A percentile compares a stretch with the other conserved stretches of the same genome.
Evolutionary conservation across 345 rosid species (phyloP).

Genomic region (Rhodamnia argentea): DNA sequence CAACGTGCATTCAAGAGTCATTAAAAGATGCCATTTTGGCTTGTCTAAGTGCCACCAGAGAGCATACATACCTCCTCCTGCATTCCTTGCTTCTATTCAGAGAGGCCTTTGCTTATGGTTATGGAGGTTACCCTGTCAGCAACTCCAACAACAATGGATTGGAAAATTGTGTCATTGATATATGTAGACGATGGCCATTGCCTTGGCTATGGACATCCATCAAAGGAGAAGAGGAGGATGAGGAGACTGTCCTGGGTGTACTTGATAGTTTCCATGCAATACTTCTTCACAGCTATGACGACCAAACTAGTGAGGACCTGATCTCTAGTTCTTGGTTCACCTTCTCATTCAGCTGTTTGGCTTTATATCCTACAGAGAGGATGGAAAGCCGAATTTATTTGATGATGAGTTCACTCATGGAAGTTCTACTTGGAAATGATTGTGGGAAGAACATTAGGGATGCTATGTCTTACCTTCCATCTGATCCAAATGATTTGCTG

Average conservation of each 20-base stretch:
- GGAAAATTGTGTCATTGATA: slow-evolving; percentile 32
- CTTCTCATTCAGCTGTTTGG: slow-evolving; percentile 69
- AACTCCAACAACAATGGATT: slow-evolving; percentile 21
- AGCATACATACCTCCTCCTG: slow-evolving; percentile 45
- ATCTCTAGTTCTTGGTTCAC: slow-evolving; percentile 78
- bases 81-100: slow-evolving; percentile 62
- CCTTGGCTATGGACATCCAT: slow-evolving; percentile 54
- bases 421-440: slow-evolving; percentile 47
- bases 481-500: slow-evolving; percentile 76
- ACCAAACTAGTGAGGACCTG: slow-evolving; percentile 26
- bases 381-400: slow-evolving; percentile 62
- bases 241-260: slow-evolving; percentile 59
- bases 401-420: slow-evolving; percentile 70
- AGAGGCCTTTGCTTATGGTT: slow-evolving; percentile 44
- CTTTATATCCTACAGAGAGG: slow-evolving; percentile 54
- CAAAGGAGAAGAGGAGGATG: slow-evolving; percentile 52
- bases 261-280: slow-evolving; percentile 58
- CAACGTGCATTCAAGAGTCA: too few relatives aligned
- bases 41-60: slow-evolving; percentile 39
- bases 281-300: slow-evolving; percentile 41
- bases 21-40: slow-evolving; percentile 60
- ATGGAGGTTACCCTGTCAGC: slow-evolving; percentile 15
- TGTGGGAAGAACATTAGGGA: slow-evolving; percentile 51
- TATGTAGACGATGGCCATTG: slow-evolving; percentile 48
- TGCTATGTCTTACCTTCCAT: slow-evolving; percentile 56